Evolutionary conservation across 208 protist species (phyloP).

Genomic region (Naegleria fowleri): DNA sequence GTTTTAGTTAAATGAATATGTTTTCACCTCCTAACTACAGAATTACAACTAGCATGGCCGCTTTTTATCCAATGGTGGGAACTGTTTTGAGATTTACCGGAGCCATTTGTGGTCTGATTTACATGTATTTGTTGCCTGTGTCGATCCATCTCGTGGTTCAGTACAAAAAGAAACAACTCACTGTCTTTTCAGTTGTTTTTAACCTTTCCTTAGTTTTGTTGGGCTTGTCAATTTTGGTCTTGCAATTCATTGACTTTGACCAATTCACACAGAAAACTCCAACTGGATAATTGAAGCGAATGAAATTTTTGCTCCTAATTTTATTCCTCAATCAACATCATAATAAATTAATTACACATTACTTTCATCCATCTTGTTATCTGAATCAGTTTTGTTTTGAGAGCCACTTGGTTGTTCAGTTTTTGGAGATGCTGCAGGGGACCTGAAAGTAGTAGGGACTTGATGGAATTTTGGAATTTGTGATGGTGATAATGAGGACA

Average conservation of each 20-base stretch:
- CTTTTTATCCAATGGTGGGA: constrained; percentile 16
- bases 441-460: neutral
- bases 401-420: neutral
- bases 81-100: constrained; percentile 10
- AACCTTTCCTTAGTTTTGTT: neutral
- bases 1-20: neutral
- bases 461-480: neutral
- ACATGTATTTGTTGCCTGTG: constrained; percentile 5
- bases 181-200: neutral
- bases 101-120: constrained; percentile 13
- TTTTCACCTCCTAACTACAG: neutral
- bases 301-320: too few species aligned
- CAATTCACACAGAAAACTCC: neutral
- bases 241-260: constrained; percentile 21
- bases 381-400: neutral
- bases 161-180: neutral
- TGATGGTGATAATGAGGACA: neutral
- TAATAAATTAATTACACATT: too few species aligned
- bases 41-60: neutral
- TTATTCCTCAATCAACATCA: too few species aligned
- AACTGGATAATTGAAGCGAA: neutral
- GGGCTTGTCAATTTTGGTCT: neutral
- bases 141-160: neutral
- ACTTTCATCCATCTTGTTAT: neutral
- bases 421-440: neutral